Base-by-base conservation (phyloP, 352 stramenopile species). In the Phytophthora melonis region DNA sequence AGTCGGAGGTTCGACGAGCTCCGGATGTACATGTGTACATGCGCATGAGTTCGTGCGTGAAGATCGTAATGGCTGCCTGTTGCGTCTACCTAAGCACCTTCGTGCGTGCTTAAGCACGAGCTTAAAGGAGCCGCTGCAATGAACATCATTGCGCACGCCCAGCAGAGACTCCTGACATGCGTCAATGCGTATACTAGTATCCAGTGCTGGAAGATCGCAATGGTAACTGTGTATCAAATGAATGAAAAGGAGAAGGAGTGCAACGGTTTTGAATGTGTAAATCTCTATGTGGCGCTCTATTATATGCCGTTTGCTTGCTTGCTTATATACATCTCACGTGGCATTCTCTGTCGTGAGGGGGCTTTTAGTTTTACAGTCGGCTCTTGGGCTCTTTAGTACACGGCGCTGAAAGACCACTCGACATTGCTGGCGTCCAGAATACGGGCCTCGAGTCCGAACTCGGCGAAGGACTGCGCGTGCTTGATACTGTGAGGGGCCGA, bases 381-480 rank as follows among this genome's bases (percentile, higher is more conserved):
- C 7, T 70, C 30, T 58, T 21, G 39, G 25, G 59, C 67, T 72
- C 63, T 70, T 77, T 89, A 94, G 62, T 92, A 94, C 60, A 92
- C 62, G 9, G 83, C 84, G 27, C 87, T 94, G 74, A 94, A 94
- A n/a, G 87, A 78, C 87, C 87, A 94, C 56, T 91, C 79, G 58
- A 94, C 80, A 56, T 87, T 87, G 68, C 77, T 77, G 18, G 78
- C 70, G 18, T 81, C 76, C n/a, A 75, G 58, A 30, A 88, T 66
- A 39, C 87, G 83, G 59, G 68, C 36, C 41, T 94, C 88, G 21
- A 92, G 72, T 23, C 82, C 84, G 47, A 94, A 96, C 58, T 95
- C 87, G n/a, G 86, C 77, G 57, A 94, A 96, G 50, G 90, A 92
- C 55, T 88, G 66, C 25, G 70, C 67, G 21, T 81, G 57, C 49